Evolutionary conservation across 176 grass and related monocot species (phyloP).

Genomic region (Hyparrhenia diplandra): DNA sequence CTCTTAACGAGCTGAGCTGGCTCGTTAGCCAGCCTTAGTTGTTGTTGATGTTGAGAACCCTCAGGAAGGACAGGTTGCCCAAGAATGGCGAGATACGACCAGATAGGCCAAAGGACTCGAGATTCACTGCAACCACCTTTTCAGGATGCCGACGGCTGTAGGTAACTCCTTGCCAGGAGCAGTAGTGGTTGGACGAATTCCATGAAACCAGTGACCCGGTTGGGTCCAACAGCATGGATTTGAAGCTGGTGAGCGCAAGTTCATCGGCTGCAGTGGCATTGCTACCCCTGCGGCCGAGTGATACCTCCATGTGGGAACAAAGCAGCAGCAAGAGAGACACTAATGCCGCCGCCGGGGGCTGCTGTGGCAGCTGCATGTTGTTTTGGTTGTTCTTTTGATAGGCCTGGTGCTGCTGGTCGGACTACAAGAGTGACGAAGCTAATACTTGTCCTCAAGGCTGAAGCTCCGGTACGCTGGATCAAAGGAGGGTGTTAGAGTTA

Average conservation of each 20-base stretch:
- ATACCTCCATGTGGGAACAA: neutral
- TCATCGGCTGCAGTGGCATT: neutral
- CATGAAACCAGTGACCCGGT: neutral
- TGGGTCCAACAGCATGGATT: slow-evolving; percentile 24
- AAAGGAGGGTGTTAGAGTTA: no score
- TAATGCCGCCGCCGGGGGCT: neutral
- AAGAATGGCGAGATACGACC: no score
- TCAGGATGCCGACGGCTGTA: slow-evolving; percentile 27
- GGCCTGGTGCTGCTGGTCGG: no score
- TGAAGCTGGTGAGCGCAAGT: slow-evolving; percentile 31
- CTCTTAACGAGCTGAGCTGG: no score
- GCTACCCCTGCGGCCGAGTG: neutral
- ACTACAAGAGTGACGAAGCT: no score
- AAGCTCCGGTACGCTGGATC: no score
- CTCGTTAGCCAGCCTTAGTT: no score
- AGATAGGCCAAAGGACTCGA: neutral
- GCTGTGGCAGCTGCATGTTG: neutral
- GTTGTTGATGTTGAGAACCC: neutral
- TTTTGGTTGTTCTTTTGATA: neutral
- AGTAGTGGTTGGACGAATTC: neutral
- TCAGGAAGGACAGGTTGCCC: slow-evolving; percentile 17
- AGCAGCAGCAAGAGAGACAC: neutral
- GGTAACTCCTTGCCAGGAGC: slow-evolving; percentile 26
- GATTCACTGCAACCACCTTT: slow-evolving; percentile 14
- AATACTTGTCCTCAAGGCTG: no score